Evolutionary conservation across 768 basidiomycete genomes (phyloP).

Genomic region (Chiua virens): DNA sequence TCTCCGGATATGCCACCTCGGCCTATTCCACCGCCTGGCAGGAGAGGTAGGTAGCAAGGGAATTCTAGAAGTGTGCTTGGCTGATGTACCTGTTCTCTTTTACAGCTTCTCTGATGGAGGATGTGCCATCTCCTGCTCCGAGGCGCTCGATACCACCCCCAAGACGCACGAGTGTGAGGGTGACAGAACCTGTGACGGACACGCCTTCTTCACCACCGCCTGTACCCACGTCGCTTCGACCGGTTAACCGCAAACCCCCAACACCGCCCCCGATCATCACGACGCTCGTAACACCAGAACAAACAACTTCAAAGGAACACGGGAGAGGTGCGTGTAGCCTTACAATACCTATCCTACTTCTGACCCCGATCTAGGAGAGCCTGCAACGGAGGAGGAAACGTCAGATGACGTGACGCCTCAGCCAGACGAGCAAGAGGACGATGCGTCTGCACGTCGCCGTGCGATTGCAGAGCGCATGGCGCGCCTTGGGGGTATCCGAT

Average conservation of each 20-base stretch:
- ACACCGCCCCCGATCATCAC: constrained; percentile 30
- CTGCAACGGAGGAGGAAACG: constrained; percentile 13
- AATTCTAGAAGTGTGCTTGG: background rate
- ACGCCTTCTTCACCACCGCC: constrained; percentile 20
- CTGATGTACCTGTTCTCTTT: constrained; percentile 4
- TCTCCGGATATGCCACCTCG: constrained; percentile 32
- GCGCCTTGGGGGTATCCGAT: constrained; percentile 80
- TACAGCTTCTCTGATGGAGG: constrained; percentile 16
- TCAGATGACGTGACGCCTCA: constrained; percentile 5
- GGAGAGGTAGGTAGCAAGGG: constrained; percentile 23
- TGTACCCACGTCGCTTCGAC: constrained; percentile 16
- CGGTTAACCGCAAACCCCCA: constrained; percentile 9
- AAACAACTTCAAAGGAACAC: background rate
- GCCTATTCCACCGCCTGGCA: constrained; percentile 29
- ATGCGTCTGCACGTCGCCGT: constrained; percentile 53
- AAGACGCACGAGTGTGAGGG: constrained; percentile 23
- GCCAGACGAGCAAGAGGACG: constrained; percentile 36
- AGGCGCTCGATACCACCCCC: constrained; percentile 23
- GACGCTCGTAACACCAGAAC: constrained; percentile 10
- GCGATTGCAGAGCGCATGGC: constrained; percentile 96
- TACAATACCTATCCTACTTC: background rate
- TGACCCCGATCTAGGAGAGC: constrained; percentile 5
- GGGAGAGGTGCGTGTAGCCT: constrained; percentile 8
- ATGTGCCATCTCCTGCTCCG: constrained; percentile 5
- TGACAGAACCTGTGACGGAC: constrained; percentile 8